Evolutionary conservation across 176 grass and related monocot genomes (phyloP).

Genomic region (Eleusine coracana): DNA sequence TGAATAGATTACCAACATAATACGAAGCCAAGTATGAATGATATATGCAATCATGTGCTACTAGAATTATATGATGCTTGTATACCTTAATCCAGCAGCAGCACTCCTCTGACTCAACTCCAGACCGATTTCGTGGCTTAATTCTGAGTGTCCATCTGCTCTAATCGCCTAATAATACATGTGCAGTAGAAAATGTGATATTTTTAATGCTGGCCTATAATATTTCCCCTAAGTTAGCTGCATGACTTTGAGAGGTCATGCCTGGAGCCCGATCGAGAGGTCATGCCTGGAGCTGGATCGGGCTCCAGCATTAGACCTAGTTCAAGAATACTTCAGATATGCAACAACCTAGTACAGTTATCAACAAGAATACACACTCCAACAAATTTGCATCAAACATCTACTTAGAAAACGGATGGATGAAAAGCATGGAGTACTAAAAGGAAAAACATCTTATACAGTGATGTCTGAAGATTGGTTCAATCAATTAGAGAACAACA

Average conservation of each 20-base stretch:
- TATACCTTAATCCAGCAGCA: constrained; percentile 70
- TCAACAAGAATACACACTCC: not conserved
- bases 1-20: constrained; percentile 20
- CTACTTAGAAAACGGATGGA: not conserved
- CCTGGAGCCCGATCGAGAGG: not conserved
- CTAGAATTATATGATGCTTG: not conserved
- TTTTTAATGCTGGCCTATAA: not conserved
- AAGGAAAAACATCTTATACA: not conserved
- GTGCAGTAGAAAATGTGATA: not conserved
- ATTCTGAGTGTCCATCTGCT: constrained; percentile 66
- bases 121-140: constrained; percentile 76
- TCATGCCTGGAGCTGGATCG: not conserved
- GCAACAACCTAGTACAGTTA: not conserved
- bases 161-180: constrained; percentile 64
- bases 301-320: constrained; percentile 16
- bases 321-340: constrained; percentile 12
- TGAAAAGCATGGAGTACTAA: not conserved
- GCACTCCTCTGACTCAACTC: constrained; percentile 70
- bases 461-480: not conserved
- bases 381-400: not conserved
- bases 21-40: not conserved
- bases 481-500: constrained; percentile 5
- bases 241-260: not conserved
- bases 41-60: constrained; percentile 1
- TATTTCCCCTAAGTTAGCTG: not conserved